Evolutionary conservation across 805 yeast species (phyloP), one percentile per base, ranked within the genome.

Genomic region (Hanseniaspora clermontiae): DNA sequence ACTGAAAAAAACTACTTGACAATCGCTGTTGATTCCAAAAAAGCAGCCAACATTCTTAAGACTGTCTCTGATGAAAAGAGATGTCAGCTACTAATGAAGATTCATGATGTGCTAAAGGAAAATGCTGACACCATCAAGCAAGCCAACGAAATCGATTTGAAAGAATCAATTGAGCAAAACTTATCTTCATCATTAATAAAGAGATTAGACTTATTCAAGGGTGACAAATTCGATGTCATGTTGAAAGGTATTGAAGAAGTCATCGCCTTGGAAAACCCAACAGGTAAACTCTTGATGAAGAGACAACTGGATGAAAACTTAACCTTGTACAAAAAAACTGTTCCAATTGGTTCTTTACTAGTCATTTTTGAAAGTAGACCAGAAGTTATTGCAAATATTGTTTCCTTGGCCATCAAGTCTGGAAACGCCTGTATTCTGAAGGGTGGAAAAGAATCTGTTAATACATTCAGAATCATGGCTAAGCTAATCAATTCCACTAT

Each of bases 321-420:
- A 60, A 84, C 81, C 51, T 72, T 93, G 59, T 84, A 81, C 69
- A 75, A 96, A 65, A 77, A 91, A 12, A 84, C 96, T 5, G 86
- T 96, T 31, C 98, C 99, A 14, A 89, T 93, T 5, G 99, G 99
- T 19, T 97, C 88, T 0, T 70, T 93, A 47, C 74, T 93, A 59
- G 89, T 93, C 48, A 95, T 93, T 56, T 93, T 93, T 68, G 99
- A 93, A 70, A 81, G 95, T 34, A 79, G 99, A 65, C 99, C 99
- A 40, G 99, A 93, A 68, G 98, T 93, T 11, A 93, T 93, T 73
- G 98, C 98, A 55, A 95, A 93, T 67, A 93, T 93, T 65, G 84
- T 96, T 14, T 93, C 98, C 0, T 75, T 93, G 64, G 96, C 97
- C 19, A 83, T 93, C 67, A 93, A 95, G 69, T 88, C 96, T 1